Percentiles rank a stretch among this genome's conserved stretches.
These are phyloP conservation scores for Ophiostoma pallidulum DNA, from an alignment of 2,329 filamentous ascomycete species.

Conservation along the genomic window DNA sequence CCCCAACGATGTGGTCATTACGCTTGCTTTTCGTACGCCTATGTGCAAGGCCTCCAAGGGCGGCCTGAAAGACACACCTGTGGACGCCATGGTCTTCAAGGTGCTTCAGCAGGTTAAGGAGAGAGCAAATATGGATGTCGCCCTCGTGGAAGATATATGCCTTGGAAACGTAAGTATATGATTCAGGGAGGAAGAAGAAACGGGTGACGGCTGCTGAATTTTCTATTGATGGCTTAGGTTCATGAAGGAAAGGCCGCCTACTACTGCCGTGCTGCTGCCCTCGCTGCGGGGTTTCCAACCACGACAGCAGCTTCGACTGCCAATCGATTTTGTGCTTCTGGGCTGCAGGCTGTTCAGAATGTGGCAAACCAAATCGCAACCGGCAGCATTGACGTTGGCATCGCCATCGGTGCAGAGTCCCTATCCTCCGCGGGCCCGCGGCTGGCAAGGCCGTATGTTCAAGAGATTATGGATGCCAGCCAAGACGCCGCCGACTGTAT, in stretches of 20 bases:
- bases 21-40: conserved; percentile 78
- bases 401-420: conserved; percentile 77
- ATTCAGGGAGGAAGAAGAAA: neutral
- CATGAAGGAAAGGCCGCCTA: conserved; percentile 79
- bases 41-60: conserved; percentile 82
- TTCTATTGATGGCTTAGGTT: conserved; percentile 41
- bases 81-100: conserved; percentile 78
- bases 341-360: conserved; percentile 86
- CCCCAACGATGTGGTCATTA: conserved; percentile 92
- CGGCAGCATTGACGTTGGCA: conserved; percentile 74
- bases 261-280: conserved; percentile 76
- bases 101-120: conserved; percentile 66
- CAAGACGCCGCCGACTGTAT: conserved; percentile 77
- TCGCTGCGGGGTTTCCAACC: conserved; percentile 87
- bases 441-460: conserved; percentile 63
- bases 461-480: conserved; percentile 57
- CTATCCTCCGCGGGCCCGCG: conserved; percentile 70
- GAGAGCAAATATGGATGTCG: conserved; percentile 66
- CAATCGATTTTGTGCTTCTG: conserved; percentile 95
- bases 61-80: conserved; percentile 83
- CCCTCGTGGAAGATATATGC: conserved; percentile 78
- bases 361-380: conserved; percentile 77
- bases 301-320: conserved; percentile 71
- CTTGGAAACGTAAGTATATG: conserved; percentile 66
- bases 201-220: neutral